Evolutionary conservation across 139 green algal species (phyloP), one percentile per base, ranked within the genome.

Genomic region (Tetradesmus obliquus): DNA sequence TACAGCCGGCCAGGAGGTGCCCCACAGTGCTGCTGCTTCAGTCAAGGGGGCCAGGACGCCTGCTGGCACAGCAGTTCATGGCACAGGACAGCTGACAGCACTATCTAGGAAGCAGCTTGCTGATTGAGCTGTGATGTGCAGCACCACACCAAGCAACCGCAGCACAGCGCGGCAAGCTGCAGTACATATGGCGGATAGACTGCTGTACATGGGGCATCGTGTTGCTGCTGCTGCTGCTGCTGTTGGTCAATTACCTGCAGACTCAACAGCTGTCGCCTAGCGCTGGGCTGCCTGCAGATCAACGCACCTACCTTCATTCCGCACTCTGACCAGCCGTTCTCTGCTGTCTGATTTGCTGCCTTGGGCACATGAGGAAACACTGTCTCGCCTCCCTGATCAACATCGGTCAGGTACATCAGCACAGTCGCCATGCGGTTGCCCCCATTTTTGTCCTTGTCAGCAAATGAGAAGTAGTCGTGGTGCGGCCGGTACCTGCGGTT

Each of bases 351-450:
- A 4, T 82, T 17, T 7, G 86, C 45, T 15, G 89, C 89, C 24
- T 82, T 86, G 1, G 85, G 80, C 13, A 94, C 93, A 60, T 92
- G 91, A 58, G 94, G 93, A 20, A 96, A 95, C 69, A 95, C 94
- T 2, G 95, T 97, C 89, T 98, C 96, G 0, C 97, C 97, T 3
- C 97, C 97, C 74, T 97, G 96, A 88, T 97, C 96, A 9, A 96
- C 95, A 51, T 96, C 93, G 3, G 95, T 90, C n/a, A 98, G 90
- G 91, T 98, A 99, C 85, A 98, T 93, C 32, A 99, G 94, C n/a
- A 98, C 92, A 0, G 97, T 98, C 5, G 95, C 95, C 74, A 98
- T 94, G 15, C 97, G 82, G 82, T 97, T 95, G 72, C 95, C 95
- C 4, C 94, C 95, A 74, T 96, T 96, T 0, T 94, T 86, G 66